Percentiles rank a stretch among this genome's conserved stretches.
Conservation (phyloP, 306 rosid genomes). For the Pachyrhizus erosus region DNA sequence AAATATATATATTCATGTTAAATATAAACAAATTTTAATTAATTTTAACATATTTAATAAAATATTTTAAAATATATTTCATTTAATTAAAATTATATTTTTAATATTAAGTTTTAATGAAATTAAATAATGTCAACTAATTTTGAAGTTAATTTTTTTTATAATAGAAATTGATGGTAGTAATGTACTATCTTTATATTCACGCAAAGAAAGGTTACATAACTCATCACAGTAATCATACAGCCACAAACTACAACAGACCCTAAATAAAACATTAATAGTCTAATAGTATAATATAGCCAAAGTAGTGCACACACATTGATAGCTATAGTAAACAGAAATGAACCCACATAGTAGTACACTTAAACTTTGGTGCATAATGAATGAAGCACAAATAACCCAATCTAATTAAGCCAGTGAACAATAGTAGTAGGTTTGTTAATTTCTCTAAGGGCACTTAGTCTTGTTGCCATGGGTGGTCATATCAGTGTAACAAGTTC, state of each 20-base stretch:
- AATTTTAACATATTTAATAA: no score
- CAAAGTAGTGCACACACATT: background rate
- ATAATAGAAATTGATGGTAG: no score
- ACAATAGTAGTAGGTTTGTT: no score
- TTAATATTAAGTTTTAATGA: no score
- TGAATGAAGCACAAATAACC: background rate
- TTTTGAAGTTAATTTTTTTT: no score
- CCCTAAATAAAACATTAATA: background rate
- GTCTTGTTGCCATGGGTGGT: constrained; percentile 67
- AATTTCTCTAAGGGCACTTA: constrained; percentile 55
- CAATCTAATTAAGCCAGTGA: no score
- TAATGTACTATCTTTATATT: background rate
- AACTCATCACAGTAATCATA: background rate
- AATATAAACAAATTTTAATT: no score
- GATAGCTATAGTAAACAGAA: background rate
- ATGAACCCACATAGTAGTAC: background rate
- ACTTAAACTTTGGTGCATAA: background rate
- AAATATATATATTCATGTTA: no score
- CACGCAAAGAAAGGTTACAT: background rate
- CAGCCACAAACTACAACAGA: background rate
- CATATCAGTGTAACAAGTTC: constrained; percentile 71
- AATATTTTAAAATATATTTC: no score
- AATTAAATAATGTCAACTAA: no score
- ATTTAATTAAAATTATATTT: no score
- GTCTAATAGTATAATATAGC: background rate